These are phyloP conservation scores for Botrytis byssoidea DNA, from an alignment of 2,329 filamentous ascomycete species.

Conservation along the genomic window DNA sequence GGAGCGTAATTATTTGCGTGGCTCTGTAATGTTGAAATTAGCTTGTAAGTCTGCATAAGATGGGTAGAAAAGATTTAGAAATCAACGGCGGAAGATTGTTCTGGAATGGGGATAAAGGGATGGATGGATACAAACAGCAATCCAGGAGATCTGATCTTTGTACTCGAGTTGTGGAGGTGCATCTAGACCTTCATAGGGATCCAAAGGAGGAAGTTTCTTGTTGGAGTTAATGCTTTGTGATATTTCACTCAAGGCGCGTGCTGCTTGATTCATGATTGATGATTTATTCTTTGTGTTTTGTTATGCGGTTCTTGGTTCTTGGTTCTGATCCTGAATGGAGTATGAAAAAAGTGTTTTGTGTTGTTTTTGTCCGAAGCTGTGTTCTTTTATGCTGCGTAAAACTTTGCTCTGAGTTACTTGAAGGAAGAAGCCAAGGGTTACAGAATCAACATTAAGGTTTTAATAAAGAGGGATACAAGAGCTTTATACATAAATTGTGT, in stretches of 20 bases:
- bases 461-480: background rate
- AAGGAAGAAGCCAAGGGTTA: background rate
- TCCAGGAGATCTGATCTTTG: background rate
- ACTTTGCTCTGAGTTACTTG: background rate
- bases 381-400: background rate
- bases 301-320: background rate
- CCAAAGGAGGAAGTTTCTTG: background rate
- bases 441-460: background rate
- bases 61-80: background rate
- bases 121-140: background rate
- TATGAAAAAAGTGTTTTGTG: background rate
- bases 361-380: accelerated
- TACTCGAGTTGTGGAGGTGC: background rate
- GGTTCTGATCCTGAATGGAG: background rate
- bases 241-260: background rate
- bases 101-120: background rate
- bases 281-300: background rate
- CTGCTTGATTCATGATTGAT: background rate
- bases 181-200: background rate
- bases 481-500: background rate
- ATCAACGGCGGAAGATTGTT: background rate
- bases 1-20: background rate
- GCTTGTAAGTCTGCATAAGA: background rate
- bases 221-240: background rate
- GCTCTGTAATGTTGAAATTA: background rate